Base-by-base conservation (phyloP, 768 basidiomycete species). In the Agaricus sinodeliciosus region DNA sequence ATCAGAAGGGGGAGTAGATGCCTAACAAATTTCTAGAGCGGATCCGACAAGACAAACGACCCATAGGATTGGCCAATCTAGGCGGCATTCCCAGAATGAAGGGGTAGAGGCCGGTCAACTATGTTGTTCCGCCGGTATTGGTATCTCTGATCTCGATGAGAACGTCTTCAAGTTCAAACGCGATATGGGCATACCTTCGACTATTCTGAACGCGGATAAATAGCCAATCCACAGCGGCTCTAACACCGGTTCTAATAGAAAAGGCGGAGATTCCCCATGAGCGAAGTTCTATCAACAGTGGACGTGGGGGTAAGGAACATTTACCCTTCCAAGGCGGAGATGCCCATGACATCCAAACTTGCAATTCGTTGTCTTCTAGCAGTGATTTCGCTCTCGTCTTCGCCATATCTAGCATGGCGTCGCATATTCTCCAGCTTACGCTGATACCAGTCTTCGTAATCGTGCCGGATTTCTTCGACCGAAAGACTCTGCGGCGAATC, bases 131-230 rank as follows among this genome's bases (percentile, higher is more conserved):
- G 34, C 28, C 31, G 31, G 44, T 42, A 19, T 39, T 45, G 28
- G 25, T 42, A 36, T 54, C 52, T 34, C 52, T 54, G 46, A 13
- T 16, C 25, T 34, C 28, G 28, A 34, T 54, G 15, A 48, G 52
- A 48, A 48, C n/a, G 22, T 16, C 12, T 5, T 25, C 15, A n/a
- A 28, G 26, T 7, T 3, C 36, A 39, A 31, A 34, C 12, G 40
- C 6, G 43, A 26, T 54, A 43, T 52, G 50, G 16, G 56, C 65
- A 35, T 54, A 84, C 86, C 82, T 80, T 57, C 87, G 73, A 58
- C 90, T 91, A 59, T 93, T 94, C 69, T 95, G 92, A 4, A 96
- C 94, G 0, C 94, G 79, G 50, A 94, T 82, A 64, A 95, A 95
- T 25, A 98, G 63, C 94, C 94, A 98, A 62, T 96, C 89, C 2